Base-by-base conservation (phyloP, 768 basidiomycete species). In the Lentinula lateritia region DNA sequence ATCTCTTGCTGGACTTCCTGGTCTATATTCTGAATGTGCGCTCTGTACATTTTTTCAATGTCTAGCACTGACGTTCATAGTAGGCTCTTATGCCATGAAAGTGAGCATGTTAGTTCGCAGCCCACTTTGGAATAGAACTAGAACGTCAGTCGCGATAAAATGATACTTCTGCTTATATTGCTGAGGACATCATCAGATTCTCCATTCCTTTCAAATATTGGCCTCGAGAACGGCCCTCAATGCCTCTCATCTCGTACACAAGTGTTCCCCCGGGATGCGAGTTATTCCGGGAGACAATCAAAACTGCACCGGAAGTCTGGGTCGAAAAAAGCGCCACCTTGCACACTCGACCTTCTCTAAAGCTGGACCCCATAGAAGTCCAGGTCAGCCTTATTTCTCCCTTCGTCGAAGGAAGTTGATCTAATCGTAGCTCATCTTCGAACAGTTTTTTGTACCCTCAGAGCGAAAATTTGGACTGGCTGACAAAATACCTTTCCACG, bases 401-500 rank as follows among this genome's bases (percentile, higher is more conserved):
- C 23, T 34, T 45, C 53, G 12, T 46, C 16, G 20, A 46, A n/a
- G n/a, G 39, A 28, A 28, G 28, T 28, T 28, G 28, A 28, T 28
- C 28, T 28, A 28, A 28, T 28, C 28, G 28, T 28, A 4, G 3
- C 28, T 3, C 28, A 28, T 28, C 28, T 28, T 28, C 28, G 28
- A 28, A 28, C 28, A 89, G 87, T 67, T 88, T 10, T 84, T 88
- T 68, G 73, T 88, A n/a, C 88, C 88, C 6, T 75, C 78, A 5
- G 78, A 77, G 13, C 80, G 80, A 46, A 77, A 80, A 20, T 89
- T 80, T 70, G 80, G 81, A 9, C 39, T 86, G 34, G 66, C 73
- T 10, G 84, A 88, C 63, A 75, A 73, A 18, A 85, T 89, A 7
- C 85, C 87, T 6, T 84, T 89, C 69, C 84, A 88, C 66, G 67